Conservation (phyloP, 2,329 filamentous ascomycete genomes). For the Monilinia vaccinii-corymbosi region DNA sequence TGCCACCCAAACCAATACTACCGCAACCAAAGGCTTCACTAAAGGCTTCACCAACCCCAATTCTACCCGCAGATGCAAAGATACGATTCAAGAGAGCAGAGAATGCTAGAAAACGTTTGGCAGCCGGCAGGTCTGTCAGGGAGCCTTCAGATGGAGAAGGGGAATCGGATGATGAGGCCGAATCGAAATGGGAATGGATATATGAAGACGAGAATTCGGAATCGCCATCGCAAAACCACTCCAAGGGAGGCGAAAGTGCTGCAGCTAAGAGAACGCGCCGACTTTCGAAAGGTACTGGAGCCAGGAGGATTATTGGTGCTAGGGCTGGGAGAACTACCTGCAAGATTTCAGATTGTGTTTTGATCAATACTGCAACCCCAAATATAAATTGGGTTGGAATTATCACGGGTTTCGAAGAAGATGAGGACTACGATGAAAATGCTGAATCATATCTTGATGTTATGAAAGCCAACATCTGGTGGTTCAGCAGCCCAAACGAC, state of each 20-base stretch:
- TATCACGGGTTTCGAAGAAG: conserved; percentile 69
- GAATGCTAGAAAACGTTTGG: conserved; percentile 34
- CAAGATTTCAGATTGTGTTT: conserved; percentile 69
- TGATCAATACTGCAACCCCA: conserved; percentile 78
- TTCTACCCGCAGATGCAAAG: conserved; percentile 11
- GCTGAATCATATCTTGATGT: conserved; percentile 1
- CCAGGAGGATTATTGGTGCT: conserved; percentile 62
- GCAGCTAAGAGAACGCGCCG: conserved; percentile 14
- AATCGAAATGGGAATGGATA: conserved; percentile 81
- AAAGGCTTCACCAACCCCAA: conserved; percentile 13
- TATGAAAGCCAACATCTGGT: conserved; percentile 56
- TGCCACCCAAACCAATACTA: conserved; percentile 22
- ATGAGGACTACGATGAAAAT: conserved; percentile 69
- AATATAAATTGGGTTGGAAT: conserved; percentile 91
- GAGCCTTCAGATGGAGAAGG: conserved; percentile 89
- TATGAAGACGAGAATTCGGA: conserved; percentile 30
- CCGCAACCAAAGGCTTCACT: conserved; percentile 13
- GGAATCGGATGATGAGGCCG: conserved; percentile 53
- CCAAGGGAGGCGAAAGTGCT: conserved; percentile 14
- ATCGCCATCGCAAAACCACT: not conserved
- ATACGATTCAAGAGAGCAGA: conserved; percentile 26
- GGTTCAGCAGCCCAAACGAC: conserved; percentile 85
- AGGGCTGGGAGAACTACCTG: conserved; percentile 71
- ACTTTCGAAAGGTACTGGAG: conserved; percentile 22
- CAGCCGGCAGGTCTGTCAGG: conserved; percentile 28